Evolutionary conservation across 1,284 basidiomycete species (phyloP).

Genomic region (Lentinula novae-zelandiae): DNA sequence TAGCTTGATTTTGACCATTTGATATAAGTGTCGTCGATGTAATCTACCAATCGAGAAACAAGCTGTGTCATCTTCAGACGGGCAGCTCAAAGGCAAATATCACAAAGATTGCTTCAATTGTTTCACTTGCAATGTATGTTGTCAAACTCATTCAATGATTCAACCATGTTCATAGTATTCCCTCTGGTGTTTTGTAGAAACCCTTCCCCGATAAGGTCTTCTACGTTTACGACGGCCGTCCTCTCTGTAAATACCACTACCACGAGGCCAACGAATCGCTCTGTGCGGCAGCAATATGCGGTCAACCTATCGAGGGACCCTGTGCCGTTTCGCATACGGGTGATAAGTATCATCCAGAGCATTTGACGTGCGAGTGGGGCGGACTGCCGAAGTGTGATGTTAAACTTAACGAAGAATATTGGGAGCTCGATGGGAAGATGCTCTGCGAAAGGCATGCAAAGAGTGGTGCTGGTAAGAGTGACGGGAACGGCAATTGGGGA

Average conservation of each 20-base stretch:
- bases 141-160: background rate
- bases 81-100: slow-evolving; percentile 90
- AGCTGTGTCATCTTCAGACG: slow-evolving; percentile 87
- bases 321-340: slow-evolving; percentile 80
- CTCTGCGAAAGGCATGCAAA: slow-evolving; percentile 75
- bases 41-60: slow-evolving; percentile 81
- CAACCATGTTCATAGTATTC: background rate
- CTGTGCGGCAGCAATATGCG: slow-evolving; percentile 74
- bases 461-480: slow-evolving; percentile 18
- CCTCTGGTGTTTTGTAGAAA: slow-evolving; percentile 42
- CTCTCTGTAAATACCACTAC: slow-evolving; percentile 87
- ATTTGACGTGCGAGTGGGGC: slow-evolving; percentile 66
- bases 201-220: slow-evolving; percentile 87
- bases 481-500: slow-evolving; percentile 13
- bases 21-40: slow-evolving; percentile 75
- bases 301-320: slow-evolving; percentile 85
- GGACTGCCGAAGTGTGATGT: slow-evolving; percentile 49
- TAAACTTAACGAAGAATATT: slow-evolving; percentile 68
- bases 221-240: slow-evolving; percentile 84
- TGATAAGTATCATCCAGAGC: slow-evolving; percentile 81
- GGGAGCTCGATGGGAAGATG: slow-evolving; percentile 80
- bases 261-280: slow-evolving; percentile 86
- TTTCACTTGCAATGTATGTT: slow-evolving; percentile 67
- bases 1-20: slow-evolving; percentile 3
- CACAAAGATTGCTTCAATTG: slow-evolving; percentile 89